Evolutionary conservation across 257 asterid genomes (phyloP).

Genomic region (Verbascum thapsus): DNA sequence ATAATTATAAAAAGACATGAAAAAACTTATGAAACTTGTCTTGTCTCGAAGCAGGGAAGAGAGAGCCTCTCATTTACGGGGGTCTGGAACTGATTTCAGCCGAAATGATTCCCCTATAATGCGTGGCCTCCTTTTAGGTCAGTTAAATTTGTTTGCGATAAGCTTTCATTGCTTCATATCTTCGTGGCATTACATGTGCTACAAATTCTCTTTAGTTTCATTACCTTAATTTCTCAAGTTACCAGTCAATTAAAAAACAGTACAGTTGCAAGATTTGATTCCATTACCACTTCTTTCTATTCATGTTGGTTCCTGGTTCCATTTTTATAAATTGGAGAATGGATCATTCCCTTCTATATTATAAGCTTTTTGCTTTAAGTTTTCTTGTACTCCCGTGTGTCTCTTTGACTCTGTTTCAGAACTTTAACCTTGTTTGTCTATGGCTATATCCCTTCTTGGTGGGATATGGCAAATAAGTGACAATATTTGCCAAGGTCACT

Average conservation of each 20-base stretch:
- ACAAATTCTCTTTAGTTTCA: constrained; percentile 49
- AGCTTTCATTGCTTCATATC: constrained; percentile 54
- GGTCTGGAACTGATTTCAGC: constrained; percentile 95
- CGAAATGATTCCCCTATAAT: constrained; percentile 88
- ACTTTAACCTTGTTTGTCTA: not conserved
- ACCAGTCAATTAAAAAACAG: constrained; percentile 39
- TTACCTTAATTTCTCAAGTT: constrained; percentile 38
- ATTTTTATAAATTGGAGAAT: constrained; percentile 24
- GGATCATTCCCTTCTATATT: constrained; percentile 18
- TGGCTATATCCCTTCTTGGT: not conserved
- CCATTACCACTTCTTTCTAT: constrained; percentile 33
- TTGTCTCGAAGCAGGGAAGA: constrained; percentile 95
- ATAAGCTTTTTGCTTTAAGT: constrained; percentile 25
- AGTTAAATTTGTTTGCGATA: constrained; percentile 67
- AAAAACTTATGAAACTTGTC: constrained; percentile 71
- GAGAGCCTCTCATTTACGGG: constrained; percentile 94
- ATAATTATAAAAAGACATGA: constrained; percentile 47
- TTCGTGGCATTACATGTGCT: constrained; percentile 71
- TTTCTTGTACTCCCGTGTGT: not conserved
- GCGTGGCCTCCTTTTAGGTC: constrained; percentile 90
- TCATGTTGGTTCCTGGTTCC: constrained; percentile 36
- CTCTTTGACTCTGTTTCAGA: not conserved
- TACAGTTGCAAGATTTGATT: constrained; percentile 39
- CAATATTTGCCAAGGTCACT: not conserved
- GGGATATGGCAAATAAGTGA: not conserved